Percentiles rank a stretch among this genome's conserved stretches.
Conservation (phyloP, 2,329 filamentous ascomycete genomes). For the Fusarium tuaranense region DNA sequence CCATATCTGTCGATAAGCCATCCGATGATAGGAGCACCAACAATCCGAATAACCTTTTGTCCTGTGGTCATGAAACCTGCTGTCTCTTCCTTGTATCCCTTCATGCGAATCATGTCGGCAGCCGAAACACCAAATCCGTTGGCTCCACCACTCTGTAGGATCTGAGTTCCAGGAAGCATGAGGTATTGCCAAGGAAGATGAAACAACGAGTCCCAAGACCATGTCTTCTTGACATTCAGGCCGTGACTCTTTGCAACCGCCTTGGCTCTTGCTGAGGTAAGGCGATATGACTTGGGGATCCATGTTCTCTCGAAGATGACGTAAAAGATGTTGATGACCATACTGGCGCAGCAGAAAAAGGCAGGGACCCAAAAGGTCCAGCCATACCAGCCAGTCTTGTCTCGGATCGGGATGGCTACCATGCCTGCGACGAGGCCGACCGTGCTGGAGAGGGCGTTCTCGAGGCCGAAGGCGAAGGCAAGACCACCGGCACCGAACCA, state of each 20-base stretch:
- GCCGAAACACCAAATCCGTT: slow-evolving; percentile 33
- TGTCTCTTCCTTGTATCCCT: slow-evolving; percentile 37
- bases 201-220: slow-evolving; percentile 33
- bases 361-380: slow-evolving; percentile 42
- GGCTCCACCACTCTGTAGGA: slow-evolving; percentile 38
- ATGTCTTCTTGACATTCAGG: slow-evolving; percentile 14
- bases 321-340: slow-evolving; percentile 37
- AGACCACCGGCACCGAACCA: slow-evolving; percentile 41
- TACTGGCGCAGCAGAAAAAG: slow-evolving; percentile 34
- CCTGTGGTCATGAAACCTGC: slow-evolving; percentile 39
- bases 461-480: slow-evolving; percentile 40
- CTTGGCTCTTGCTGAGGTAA: neutral
- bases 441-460: slow-evolving; percentile 37
- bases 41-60: slow-evolving; percentile 34
- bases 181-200: slow-evolving; percentile 37
- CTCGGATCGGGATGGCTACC: slow-evolving; percentile 38
- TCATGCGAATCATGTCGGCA: slow-evolving; percentile 42
- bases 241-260: neutral
- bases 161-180: slow-evolving; percentile 39
- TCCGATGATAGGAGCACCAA: slow-evolving; percentile 33
- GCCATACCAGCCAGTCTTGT: slow-evolving; percentile 40
- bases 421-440: slow-evolving; percentile 40
- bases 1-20: slow-evolving; percentile 39
- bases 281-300: neutral
- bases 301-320: slow-evolving; percentile 33